Evolutionary conservation across 371 early-diverging fungal species (phyloP).

Genomic region (Rhizopus arrhizus): DNA sequence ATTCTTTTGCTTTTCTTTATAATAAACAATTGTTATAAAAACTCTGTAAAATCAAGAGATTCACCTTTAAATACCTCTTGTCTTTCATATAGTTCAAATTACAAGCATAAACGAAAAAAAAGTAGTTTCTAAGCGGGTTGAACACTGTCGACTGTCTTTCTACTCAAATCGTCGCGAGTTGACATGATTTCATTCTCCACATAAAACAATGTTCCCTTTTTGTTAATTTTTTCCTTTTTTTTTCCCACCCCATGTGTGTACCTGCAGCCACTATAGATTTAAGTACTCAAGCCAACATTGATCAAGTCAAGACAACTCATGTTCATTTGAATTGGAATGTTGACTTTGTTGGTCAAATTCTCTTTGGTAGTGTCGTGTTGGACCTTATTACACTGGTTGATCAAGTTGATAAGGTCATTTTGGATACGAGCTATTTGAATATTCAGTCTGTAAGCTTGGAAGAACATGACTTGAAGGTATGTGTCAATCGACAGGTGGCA

Average conservation of each 20-base stretch:
- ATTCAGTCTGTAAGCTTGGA: constrained; percentile 54
- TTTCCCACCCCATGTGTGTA: constrained; percentile 73
- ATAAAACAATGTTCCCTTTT: neutral
- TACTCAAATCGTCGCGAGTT: no score
- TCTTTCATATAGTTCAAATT: no score
- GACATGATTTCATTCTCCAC: no score
- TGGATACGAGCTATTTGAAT: constrained; percentile 76
- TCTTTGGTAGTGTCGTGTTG: constrained; percentile 71
- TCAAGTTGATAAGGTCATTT: constrained; percentile 63
- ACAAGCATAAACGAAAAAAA: no score
- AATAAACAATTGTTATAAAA: no score
- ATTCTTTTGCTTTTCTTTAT: no score
- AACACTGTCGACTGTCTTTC: no score
- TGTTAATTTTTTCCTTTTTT: constrained; percentile 28
- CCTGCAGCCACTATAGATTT: constrained; percentile 22
- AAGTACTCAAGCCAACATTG: constrained; percentile 81
- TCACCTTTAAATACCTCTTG: no score
- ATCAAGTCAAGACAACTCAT: constrained; percentile 73
- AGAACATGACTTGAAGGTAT: constrained; percentile 50
- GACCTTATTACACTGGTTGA: constrained; percentile 52
- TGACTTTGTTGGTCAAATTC: constrained; percentile 71
- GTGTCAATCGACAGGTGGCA: neutral
- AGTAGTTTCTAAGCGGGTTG: no score
- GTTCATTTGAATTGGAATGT: constrained; percentile 76
- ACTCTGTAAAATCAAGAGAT: no score